Conservation (phyloP, 345 rosid genomes). For the Salix koriyanagi region DNA sequence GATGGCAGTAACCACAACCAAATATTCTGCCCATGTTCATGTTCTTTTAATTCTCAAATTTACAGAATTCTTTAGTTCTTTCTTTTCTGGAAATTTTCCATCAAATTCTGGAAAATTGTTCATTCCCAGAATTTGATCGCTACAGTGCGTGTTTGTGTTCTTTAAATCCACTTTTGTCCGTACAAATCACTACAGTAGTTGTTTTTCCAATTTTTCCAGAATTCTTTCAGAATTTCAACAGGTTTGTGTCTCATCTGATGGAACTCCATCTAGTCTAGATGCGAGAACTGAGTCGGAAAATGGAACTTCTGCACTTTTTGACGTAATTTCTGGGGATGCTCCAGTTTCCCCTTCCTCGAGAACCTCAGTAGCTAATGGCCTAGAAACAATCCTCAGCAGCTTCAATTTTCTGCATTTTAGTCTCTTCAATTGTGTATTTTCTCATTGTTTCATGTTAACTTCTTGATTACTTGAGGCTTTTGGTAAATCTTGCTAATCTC, state of each 20-base stretch:
- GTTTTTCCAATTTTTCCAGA: too few relatives aligned
- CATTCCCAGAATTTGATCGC: too few relatives aligned
- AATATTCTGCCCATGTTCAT: too few relatives aligned
- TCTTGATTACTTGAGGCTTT: not conserved
- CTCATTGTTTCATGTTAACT: not conserved
- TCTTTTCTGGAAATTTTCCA: too few relatives aligned
- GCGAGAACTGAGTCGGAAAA: slow-evolving; percentile 59
- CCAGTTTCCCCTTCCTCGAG: slow-evolving; percentile 82
- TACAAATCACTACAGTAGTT: too few relatives aligned
- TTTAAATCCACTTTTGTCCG: too few relatives aligned
- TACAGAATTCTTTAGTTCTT: too few relatives aligned
- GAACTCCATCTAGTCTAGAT: slow-evolving; percentile 46
- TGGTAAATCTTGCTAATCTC: not conserved
- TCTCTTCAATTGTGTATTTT: not conserved
- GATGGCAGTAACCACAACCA: too few relatives aligned
- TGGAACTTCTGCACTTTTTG: slow-evolving; percentile 59
- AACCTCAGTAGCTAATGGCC: slow-evolving; percentile 53
- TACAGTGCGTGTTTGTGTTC: too few relatives aligned
- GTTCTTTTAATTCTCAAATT: too few relatives aligned
- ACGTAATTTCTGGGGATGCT: slow-evolving; percentile 70
- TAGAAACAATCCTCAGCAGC: slow-evolving; percentile 33
- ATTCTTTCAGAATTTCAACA: too few relatives aligned
- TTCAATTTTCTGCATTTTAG: not conserved
- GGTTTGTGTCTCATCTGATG: slow-evolving; percentile 61
- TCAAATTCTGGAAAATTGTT: too few relatives aligned